phyloP scores from a whole-genome alignment of 176 grass and related monocot genomes.

The Aechmea fasciata region DNA sequence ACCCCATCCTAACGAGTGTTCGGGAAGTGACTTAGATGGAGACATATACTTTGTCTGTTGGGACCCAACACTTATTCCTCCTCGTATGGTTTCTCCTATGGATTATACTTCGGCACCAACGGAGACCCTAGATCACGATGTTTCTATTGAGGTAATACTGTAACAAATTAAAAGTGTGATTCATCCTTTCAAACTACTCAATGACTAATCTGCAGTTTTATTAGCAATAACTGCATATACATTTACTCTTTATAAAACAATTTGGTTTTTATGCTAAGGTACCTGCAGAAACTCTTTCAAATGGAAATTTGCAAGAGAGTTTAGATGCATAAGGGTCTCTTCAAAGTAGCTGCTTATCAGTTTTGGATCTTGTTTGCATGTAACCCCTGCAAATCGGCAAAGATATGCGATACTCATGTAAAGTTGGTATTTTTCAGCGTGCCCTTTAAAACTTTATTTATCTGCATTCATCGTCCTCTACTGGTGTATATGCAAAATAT shows the following conservation, averaged over 20 bases:
- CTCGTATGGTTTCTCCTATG: slow-evolving; percentile 41
- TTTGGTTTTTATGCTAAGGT: neutral
- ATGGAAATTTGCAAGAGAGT: neutral
- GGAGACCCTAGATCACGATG: slow-evolving; percentile 74
- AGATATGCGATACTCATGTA: too few relatives aligned
- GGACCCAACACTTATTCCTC: slow-evolving; percentile 60
- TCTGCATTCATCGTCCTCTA: too few relatives aligned
- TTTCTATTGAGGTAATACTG: slow-evolving; percentile 53
- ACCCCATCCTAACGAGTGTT: slow-evolving; percentile 91
- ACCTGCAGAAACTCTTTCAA: neutral
- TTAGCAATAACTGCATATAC: slow-evolving; percentile 2
- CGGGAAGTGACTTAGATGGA: slow-evolving; percentile 92
- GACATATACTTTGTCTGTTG: slow-evolving; percentile 92
- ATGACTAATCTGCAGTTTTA: neutral
- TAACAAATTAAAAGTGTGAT: neutral
- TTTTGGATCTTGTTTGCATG: neutral
- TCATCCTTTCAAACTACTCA: slow-evolving; percentile 2
- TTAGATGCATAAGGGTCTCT: neutral
- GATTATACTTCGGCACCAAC: slow-evolving; percentile 63
- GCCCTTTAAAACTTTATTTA: too few relatives aligned
- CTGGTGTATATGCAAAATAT: too few relatives aligned
- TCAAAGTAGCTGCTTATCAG: neutral
- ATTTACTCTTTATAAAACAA: too few relatives aligned
- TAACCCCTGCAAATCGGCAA: too few relatives aligned
- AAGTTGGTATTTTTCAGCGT: too few relatives aligned